Evolutionary conservation across 306 rosid species (phyloP).

Genomic region (Prinsepia uniflora): DNA sequence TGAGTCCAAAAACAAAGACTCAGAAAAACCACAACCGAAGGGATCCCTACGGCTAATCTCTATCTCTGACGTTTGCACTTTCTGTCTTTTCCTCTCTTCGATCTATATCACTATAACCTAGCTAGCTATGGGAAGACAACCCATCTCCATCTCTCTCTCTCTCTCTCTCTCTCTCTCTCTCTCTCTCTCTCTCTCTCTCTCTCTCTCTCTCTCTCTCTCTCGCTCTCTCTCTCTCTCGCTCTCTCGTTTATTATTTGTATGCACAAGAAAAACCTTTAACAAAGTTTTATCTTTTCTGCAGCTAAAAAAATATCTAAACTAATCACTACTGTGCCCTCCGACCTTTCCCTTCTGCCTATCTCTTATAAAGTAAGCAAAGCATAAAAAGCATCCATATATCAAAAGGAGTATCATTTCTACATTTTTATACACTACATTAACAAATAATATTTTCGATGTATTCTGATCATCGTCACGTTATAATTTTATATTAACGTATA

Average conservation of each 20-base stretch:
- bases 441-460: no score
- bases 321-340: constrained; percentile 21
- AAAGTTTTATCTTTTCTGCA: constrained; percentile 28
- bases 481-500: no score
- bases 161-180: background rate
- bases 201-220: background rate
- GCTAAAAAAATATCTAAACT: constrained; percentile 35
- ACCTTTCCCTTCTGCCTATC: constrained; percentile 37
- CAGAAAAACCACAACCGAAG: constrained; percentile 47
- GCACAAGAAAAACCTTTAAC: constrained; percentile 19
- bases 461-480: no score
- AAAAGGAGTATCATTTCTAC: constrained; percentile 53
- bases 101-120: constrained; percentile 40
- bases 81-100: constrained; percentile 80
- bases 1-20: constrained; percentile 38
- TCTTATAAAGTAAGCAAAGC: constrained; percentile 42
- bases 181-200: background rate
- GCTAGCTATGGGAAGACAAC: no score
- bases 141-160: background rate
- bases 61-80: constrained; percentile 75
- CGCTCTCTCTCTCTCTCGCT: background rate
- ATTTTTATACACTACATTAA: background rate
- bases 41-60: constrained; percentile 64
- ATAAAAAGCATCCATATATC: constrained; percentile 36
- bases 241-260: constrained; percentile 21